A percentile compares a stretch with the other conserved stretches of the same genome.
phyloP scores from a whole-genome alignment of 345 rosid genomes.

The Camelina sativa region DNA sequence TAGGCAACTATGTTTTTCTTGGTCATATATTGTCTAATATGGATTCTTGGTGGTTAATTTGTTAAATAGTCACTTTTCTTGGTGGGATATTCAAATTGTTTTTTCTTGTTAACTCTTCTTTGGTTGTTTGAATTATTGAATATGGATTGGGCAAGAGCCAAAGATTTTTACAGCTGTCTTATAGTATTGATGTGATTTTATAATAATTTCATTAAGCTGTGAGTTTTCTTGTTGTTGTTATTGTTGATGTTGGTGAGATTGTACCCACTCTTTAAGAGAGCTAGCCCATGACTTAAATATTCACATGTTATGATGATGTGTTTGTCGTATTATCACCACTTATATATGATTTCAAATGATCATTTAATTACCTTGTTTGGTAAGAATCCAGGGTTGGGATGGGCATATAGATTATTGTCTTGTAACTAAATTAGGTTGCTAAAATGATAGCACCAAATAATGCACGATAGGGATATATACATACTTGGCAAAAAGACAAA shows the following conservation, averaged over 20 bases:
- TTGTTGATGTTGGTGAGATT: conserved; percentile 20
- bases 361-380: conserved; percentile 27
- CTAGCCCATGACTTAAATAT: conserved; percentile 5
- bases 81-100: conserved; percentile 27
- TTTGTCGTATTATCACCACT: conserved; percentile 26
- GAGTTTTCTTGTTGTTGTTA: background rate
- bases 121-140: conserved; percentile 26
- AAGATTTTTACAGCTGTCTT: conserved; percentile 16
- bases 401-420: conserved; percentile 33
- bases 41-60: conserved; percentile 18
- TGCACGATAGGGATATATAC: conserved; percentile 13
- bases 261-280: conserved; percentile 7
- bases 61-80: conserved; percentile 33
- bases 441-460: conserved; percentile 25
- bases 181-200: conserved; percentile 6
- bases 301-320: conserved; percentile 3
- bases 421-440: conserved; percentile 34
- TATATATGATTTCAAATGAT: conserved; percentile 12
- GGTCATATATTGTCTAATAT: conserved; percentile 27
- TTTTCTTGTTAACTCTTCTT: conserved; percentile 1
- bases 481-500: conserved; percentile 35
- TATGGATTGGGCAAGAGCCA: conserved; percentile 2
- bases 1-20: conserved; percentile 37
- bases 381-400: conserved; percentile 31
- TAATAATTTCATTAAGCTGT: conserved; percentile 12